A percentile compares a stretch with the other conserved stretches of the same genome.
Evolutionary conservation across 495 filamentous ascomycete genomes (phyloP).

Genomic region (Extremus antarcticus): DNA sequence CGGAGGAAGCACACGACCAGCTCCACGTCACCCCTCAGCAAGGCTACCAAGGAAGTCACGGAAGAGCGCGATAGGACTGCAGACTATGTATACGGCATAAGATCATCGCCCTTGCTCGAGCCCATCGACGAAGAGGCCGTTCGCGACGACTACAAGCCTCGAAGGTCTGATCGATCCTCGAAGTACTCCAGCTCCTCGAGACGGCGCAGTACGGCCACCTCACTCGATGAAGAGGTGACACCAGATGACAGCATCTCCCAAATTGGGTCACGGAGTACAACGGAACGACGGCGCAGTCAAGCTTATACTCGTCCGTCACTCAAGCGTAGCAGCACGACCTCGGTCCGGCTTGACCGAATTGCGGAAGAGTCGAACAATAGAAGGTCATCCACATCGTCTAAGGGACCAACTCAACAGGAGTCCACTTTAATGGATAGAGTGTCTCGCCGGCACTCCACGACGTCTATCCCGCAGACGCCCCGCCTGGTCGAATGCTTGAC

Average conservation of each 20-base stretch:
- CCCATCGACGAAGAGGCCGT: background rate
- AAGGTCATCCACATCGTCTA: background rate
- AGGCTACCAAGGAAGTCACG: background rate
- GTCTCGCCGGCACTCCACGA: slow-evolving; percentile 9
- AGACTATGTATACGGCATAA: background rate
- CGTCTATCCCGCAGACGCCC: slow-evolving; percentile 4
- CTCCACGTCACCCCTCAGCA: background rate
- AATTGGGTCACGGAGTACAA: background rate
- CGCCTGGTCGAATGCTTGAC: slow-evolving; percentile 49
- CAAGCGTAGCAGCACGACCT: background rate
- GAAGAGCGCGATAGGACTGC: background rate
- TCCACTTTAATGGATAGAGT: slow-evolving; percentile 4
- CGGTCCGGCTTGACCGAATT: background rate
- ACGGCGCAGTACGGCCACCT: background rate
- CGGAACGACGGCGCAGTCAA: background rate
- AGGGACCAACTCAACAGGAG: slow-evolving; percentile 2
- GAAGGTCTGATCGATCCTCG: background rate
- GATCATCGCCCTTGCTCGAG: background rate
- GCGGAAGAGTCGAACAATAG: background rate
- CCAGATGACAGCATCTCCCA: slow-evolving; percentile 4
- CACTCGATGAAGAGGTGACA: background rate
- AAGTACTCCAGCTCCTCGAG: background rate
- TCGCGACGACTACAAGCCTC: background rate
- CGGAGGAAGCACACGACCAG: background rate
- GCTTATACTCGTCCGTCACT: background rate